Base-by-base conservation (phyloP, 495 filamentous ascomycete species). In the Aspergillus nidulans region DNA sequence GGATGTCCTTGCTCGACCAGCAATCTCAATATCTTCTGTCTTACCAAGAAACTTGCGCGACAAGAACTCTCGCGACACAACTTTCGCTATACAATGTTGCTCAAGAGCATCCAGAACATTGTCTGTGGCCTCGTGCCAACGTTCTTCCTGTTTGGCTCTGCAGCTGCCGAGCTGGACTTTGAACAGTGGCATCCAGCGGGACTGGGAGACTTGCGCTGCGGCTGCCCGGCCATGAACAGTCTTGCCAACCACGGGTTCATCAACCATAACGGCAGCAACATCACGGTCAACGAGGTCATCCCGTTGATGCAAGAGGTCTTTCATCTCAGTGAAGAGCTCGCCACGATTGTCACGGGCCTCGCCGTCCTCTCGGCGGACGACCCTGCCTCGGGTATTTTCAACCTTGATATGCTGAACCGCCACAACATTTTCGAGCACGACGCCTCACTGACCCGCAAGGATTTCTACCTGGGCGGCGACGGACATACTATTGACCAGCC, bases 231-330 rank as follows among this genome's bases (percentile, higher is more conserved):
- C 12, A 46, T 46, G 43, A 46, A 46, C 43, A 46, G 43, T 30
- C 24, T 46, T 1, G 43, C 43, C 43, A 46, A 46, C n/a, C 43
- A 46, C 18, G 43, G 43, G 23, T 46, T 46, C 43, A 28, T 46
- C 43, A 46, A 46, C 25, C 43, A 46, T 24, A 46, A 46, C n/a
- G 43, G 43, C 2, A 46, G 43, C 43, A 46, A 46, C 25, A 46
- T 46, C 23, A 46, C 43, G 23, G 43, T 30, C 15, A n/a, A 15
- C 2, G 25, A 26, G 13, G 43, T 46, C 23, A 46, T 46, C 43
- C 43, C 43, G 3, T 19, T 46, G 43, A 46, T 46, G 43, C 4
- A 46, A 30, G 43, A 46, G 9, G 25, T 46, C 10, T 46, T 46
- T n/a, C 43, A 46, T 10, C 43, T 46, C 4, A 46, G 43, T 15